phyloP scores from a whole-genome alignment of 2,329 filamentous ascomycete species.

The Fusarium sublunatum region DNA sequence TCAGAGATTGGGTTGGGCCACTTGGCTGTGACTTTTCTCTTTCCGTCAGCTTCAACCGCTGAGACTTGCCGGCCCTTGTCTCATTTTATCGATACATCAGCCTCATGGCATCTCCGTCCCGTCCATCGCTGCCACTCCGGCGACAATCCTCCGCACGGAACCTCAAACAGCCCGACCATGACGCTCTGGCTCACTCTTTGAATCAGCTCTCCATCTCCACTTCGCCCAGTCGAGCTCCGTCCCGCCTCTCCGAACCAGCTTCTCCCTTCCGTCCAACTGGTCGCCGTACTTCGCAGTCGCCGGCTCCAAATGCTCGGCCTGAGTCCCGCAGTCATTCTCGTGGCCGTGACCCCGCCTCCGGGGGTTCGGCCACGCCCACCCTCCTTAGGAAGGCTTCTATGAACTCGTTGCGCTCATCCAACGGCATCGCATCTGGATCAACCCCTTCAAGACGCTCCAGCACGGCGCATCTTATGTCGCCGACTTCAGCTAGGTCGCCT shows the following conservation, averaged over 20 bases:
- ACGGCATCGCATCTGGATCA: constrained; percentile 52
- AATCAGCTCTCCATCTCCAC: constrained; percentile 58
- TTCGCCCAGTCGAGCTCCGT: constrained; percentile 46
- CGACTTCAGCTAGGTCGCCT: constrained; percentile 55
- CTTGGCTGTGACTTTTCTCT: constrained; percentile 24
- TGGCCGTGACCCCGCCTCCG: constrained; percentile 54
- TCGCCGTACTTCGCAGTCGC: constrained; percentile 46
- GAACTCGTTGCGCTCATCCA: constrained; percentile 66
- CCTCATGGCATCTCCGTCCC: constrained; percentile 48
- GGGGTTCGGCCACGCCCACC: constrained; percentile 58
- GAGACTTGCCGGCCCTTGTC: constrained; percentile 27
- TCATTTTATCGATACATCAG: constrained; percentile 8
- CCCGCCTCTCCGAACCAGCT: constrained; percentile 53
- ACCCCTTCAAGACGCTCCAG: constrained; percentile 62
- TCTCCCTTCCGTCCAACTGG: constrained; percentile 56
- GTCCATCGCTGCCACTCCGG: constrained; percentile 47
- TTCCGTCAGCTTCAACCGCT: constrained; percentile 23
- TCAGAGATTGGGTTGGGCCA: constrained; percentile 28
- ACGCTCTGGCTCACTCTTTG: constrained; percentile 57
- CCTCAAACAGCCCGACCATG: constrained; percentile 40
- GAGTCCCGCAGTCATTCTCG: constrained; percentile 58
- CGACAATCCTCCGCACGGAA: constrained; percentile 51
- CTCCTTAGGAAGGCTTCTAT: constrained; percentile 67
- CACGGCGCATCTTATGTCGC: constrained; percentile 58
- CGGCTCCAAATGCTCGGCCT: constrained; percentile 42